Percentiles rank a stretch among this genome's conserved stretches.
phyloP scores from a whole-genome alignment of 371 early-diverging fungal genomes.

The Mortierella sp. region DNA sequence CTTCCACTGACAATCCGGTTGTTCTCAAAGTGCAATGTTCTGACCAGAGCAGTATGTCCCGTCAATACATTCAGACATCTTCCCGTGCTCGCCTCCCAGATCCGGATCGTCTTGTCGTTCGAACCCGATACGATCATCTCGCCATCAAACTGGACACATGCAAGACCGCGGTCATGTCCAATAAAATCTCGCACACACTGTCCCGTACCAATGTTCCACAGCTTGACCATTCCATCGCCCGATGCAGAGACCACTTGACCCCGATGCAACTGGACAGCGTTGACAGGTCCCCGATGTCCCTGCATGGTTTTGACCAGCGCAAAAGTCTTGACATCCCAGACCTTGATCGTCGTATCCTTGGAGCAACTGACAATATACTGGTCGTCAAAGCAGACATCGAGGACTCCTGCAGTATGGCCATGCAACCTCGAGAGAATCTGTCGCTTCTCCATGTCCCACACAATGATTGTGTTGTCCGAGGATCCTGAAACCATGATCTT shows the following conservation, averaged over 20 bases:
- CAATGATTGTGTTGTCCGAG: slow-evolving; percentile 88
- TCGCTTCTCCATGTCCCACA: slow-evolving; percentile 85
- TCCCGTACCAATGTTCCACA: slow-evolving; percentile 88
- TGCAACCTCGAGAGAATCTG: slow-evolving; percentile 61
- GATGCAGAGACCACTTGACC: slow-evolving; percentile 86
- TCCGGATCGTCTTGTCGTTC: slow-evolving; percentile 93
- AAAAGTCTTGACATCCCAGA: slow-evolving; percentile 82
- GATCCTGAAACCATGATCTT: slow-evolving; percentile 91
- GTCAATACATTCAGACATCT: slow-evolving; percentile 76
- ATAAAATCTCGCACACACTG: slow-evolving; percentile 74
- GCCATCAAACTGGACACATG: slow-evolving; percentile 95
- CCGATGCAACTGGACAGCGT: slow-evolving; percentile 83
- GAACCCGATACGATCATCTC: slow-evolving; percentile 92
- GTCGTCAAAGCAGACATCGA: slow-evolving; percentile 85
- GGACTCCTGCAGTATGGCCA: slow-evolving; percentile 84
- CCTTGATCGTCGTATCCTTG: slow-evolving; percentile 91
- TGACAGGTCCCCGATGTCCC: slow-evolving; percentile 92
- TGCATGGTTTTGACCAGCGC: slow-evolving; percentile 71
- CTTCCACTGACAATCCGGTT: slow-evolving; percentile 82
- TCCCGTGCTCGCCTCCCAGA: slow-evolving; percentile 95
- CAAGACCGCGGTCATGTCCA: slow-evolving; percentile 88
- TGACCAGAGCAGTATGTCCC: slow-evolving; percentile 93
- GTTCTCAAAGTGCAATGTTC: slow-evolving; percentile 85
- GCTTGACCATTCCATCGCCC: slow-evolving; percentile 87
- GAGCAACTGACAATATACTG: slow-evolving; percentile 88